These are phyloP conservation scores for Neurospora sp. DNA, from an alignment of 2,329 filamentous ascomycete genomes.

Conservation along the genomic window DNA sequence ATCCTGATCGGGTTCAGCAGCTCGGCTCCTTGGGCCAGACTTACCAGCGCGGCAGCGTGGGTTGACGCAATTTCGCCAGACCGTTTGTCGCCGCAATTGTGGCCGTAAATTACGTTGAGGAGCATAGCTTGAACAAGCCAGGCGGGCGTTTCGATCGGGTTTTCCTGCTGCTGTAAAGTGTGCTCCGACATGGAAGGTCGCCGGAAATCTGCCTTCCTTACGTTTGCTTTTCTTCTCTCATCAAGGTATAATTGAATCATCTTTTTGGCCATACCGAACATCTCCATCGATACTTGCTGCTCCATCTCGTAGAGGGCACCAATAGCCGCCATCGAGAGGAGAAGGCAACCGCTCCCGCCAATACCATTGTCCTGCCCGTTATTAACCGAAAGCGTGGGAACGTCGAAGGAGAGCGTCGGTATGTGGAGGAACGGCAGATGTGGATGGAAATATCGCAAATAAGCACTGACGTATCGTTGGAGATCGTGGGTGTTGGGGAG, in stretches of 20 bases:
- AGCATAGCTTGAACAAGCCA: conserved; percentile 98
- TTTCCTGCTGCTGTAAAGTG: conserved; percentile 41
- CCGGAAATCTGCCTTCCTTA: conserved; percentile 52
- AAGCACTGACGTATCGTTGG: conserved; percentile 81
- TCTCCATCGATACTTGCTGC: conserved; percentile 63
- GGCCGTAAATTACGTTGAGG: conserved; percentile 88
- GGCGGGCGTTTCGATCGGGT: conserved; percentile 65
- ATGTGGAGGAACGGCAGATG: conserved; percentile 93
- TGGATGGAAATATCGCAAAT: conserved; percentile 86
- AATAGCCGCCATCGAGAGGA: conserved; percentile 77
- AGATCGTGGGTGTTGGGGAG: conserved; percentile 78
- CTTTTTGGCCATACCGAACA: conserved; percentile 90
- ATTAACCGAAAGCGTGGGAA: conserved; percentile 56
- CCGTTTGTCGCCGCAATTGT: conserved; percentile 86
- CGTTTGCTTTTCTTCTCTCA: conserved; percentile 77
- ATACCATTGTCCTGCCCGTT: conserved; percentile 50
- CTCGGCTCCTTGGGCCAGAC: conserved; percentile 81
- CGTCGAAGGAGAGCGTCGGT: conserved; percentile 82
- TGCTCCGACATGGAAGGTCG: conserved; percentile 38
- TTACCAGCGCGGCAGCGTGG: conserved; percentile 83
- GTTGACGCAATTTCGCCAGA: conserved; percentile 87
- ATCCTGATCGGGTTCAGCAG: conserved; percentile 41
- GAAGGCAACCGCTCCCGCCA: conserved; percentile 76
- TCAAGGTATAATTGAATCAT: conserved; percentile 92
- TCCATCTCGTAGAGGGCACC: conserved; percentile 74